These are phyloP conservation scores for Pseudonectria buxi DNA, from an alignment of 2,329 filamentous ascomycete species.

Conservation along the genomic window DNA sequence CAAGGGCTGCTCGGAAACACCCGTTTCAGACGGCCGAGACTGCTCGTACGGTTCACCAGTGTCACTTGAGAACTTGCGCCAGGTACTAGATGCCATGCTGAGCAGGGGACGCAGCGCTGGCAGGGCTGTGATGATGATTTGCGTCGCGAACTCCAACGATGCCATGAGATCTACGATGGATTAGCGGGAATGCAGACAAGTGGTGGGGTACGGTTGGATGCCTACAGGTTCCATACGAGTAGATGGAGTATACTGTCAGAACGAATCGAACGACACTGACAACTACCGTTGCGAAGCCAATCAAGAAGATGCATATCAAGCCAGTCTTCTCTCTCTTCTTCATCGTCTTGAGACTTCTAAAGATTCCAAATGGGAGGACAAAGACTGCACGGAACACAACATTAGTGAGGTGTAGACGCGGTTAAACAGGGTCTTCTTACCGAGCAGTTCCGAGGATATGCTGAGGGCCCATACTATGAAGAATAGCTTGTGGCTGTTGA, in stretches of 20 bases:
- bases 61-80: too few relatives aligned
- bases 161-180: neutral
- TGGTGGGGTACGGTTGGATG: neutral
- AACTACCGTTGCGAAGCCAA: neutral
- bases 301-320: neutral
- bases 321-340: neutral
- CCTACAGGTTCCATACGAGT: neutral
- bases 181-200: neutral
- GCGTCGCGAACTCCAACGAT: neutral
- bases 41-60: too few relatives aligned
- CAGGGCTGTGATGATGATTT: constrained; percentile 1
- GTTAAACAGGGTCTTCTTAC: neutral
- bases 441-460: constrained; percentile 1
- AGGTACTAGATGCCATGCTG: neutral
- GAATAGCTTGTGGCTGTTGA: neutral
- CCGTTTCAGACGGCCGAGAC: too few relatives aligned
- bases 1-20: too few relatives aligned
- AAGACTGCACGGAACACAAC: neutral
- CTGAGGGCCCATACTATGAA: neutral
- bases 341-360: neutral
- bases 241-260: neutral
- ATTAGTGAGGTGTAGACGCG: neutral
- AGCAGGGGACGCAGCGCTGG: constrained; percentile 1
- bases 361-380: neutral
- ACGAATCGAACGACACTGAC: neutral